These are phyloP conservation scores for Pythium biforme DNA, from an alignment of 352 stramenopile species.

Conservation along the genomic window DNA sequence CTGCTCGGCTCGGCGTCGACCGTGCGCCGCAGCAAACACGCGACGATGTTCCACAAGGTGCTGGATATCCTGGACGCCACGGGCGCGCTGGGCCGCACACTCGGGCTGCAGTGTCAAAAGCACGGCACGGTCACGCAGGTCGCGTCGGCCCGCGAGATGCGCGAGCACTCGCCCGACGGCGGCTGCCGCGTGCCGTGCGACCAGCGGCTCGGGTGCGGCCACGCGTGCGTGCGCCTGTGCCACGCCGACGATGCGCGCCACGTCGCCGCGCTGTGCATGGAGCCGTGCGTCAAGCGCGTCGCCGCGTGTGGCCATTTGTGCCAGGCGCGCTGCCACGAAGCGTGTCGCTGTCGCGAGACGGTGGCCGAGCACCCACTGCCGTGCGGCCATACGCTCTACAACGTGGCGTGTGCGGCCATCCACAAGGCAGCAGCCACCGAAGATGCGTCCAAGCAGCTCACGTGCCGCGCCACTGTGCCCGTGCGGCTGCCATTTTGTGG, in stretches of 20 bases:
- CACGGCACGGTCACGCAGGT: conserved; percentile 40
- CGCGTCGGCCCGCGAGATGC: conserved; percentile 12
- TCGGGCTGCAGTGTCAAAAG: conserved; percentile 21
- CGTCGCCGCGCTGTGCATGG: conserved; percentile 40
- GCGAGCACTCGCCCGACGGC: conserved; percentile 56
- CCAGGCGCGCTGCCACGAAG: conserved; percentile 48
- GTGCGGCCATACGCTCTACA: conserved; percentile 44
- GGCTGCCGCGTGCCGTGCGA: conserved; percentile 60
- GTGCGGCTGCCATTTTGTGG: conserved; percentile 34
- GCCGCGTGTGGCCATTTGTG: conserved; percentile 55
- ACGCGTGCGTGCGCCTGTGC: conserved; percentile 56
- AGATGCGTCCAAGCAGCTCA: conserved; percentile 21
- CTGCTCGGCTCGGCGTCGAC: conserved; percentile 51
- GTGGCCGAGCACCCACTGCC: conserved; percentile 41
- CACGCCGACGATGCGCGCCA: conserved; percentile 57
- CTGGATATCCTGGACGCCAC: conserved; percentile 51
- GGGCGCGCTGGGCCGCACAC: conserved; percentile 21
- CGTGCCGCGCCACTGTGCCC: conserved; percentile 30
- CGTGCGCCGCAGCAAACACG: conserved; percentile 34
- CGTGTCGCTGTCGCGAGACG: conserved; percentile 46
- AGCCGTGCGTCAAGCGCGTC: conserved; percentile 56
- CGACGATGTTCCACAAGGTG: conserved; percentile 50
- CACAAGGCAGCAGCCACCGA: too few species aligned
- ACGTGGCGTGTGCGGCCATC: conserved; percentile 5
- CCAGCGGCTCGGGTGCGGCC: conserved; percentile 45